Conservation (phyloP, 306 rosid genomes). For the Lagenaria siceraria region DNA sequence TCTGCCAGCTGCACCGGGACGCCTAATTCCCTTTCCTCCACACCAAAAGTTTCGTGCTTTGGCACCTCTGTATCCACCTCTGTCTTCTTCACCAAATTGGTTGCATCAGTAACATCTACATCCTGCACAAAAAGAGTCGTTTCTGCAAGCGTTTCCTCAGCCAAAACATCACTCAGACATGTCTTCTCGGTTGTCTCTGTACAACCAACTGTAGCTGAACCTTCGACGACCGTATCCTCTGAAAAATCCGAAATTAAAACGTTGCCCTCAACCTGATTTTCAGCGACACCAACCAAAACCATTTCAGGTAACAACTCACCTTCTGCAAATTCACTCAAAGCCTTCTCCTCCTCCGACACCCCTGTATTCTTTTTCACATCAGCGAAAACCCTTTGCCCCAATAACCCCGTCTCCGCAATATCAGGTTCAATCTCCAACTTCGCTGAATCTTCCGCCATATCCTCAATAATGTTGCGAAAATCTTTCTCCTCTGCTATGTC, state of each 20-base stretch:
- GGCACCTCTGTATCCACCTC: background rate
- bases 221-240: background rate
- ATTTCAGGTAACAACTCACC: background rate
- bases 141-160: conserved; percentile 2
- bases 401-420: background rate
- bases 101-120: background rate
- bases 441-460: background rate
- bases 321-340: background rate
- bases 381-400: conserved; percentile 7
- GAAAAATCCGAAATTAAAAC: background rate
- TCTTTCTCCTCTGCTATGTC: background rate
- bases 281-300: background rate
- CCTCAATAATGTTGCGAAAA: background rate
- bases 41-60: background rate
- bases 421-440: conserved; percentile 8
- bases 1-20: background rate
- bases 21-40: background rate
- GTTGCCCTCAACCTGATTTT: background rate
- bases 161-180: background rate
- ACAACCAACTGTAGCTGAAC: background rate
- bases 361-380: background rate
- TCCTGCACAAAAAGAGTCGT: background rate
- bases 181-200: background rate
- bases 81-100: background rate
- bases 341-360: conserved; percentile 11